Conservation (phyloP, 2,329 filamentous ascomycete genomes). For the Cryoendolithus antarcticus region DNA sequence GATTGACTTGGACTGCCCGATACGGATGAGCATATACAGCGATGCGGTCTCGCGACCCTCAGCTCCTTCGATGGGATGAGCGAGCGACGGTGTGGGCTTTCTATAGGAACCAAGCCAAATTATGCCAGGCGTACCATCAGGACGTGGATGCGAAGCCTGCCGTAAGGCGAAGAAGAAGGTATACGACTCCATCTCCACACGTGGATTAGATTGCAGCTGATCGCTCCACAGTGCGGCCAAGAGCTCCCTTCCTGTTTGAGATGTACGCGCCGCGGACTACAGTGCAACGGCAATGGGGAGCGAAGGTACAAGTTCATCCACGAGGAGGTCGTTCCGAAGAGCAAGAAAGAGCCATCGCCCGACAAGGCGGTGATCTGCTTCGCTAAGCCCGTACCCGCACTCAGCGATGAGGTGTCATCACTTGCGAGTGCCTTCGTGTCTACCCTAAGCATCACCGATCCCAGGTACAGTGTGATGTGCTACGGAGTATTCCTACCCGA, state of each 20-base stretch:
- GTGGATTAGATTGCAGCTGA: not conserved
- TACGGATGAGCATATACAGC: no score
- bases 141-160: conserved; percentile 9
- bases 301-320: conserved; percentile 9
- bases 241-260: conserved; percentile 6
- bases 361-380: not conserved
- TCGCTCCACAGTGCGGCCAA: conserved; percentile 6
- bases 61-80: no score
- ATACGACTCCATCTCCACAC: not conserved
- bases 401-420: not conserved
- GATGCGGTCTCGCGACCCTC: no score
- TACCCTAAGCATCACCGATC: conserved; percentile 4
- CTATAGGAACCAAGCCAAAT: not conserved
- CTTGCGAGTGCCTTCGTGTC: conserved; percentile 1
- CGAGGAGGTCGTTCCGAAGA: not conserved
- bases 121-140: conserved; percentile 18
- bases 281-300: conserved; percentile 7
- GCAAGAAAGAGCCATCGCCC: not conserved
- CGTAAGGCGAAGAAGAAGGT: conserved; percentile 11
- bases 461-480: conserved; percentile 4
- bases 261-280: conserved; percentile 6
- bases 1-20: no score
- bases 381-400: not conserved
- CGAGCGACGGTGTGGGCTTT: no score
- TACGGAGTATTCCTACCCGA: conserved; percentile 7